Percentiles rank a stretch among this genome's conserved stretches.
Conservation (phyloP, 208 protist genomes). For the Naegleria fowleri region DNA sequence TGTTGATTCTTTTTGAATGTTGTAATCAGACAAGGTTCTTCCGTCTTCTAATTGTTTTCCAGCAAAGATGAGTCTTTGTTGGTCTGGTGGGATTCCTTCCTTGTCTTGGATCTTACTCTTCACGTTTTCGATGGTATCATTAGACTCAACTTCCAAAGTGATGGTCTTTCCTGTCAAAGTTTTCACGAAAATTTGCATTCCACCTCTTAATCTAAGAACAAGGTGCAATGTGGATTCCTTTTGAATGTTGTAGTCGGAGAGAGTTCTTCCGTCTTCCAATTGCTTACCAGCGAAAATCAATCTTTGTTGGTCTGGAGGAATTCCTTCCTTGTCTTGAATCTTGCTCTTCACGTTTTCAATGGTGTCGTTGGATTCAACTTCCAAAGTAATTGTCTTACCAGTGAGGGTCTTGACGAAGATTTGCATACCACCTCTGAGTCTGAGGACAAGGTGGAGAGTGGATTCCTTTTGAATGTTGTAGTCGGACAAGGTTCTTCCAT, state of each 20-base stretch:
- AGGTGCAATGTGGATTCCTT: slow-evolving; percentile 84
- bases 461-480: slow-evolving; percentile 41
- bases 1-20: slow-evolving; percentile 85
- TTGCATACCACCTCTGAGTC: slow-evolving; percentile 35
- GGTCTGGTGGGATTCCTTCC: slow-evolving; percentile 41
- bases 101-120: slow-evolving; percentile 31
- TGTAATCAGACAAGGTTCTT: slow-evolving; percentile 75
- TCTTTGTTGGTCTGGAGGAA: slow-evolving; percentile 49
- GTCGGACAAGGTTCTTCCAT: slow-evolving; percentile 39
- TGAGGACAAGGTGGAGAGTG: slow-evolving; percentile 39
- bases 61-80: slow-evolving; percentile 70
- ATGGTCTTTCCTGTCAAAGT: slow-evolving; percentile 45
- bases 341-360: slow-evolving; percentile 38
- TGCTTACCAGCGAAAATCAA: slow-evolving; percentile 82
- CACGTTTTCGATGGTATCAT: slow-evolving; percentile 33
- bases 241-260: slow-evolving; percentile 80
- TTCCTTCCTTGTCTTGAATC: slow-evolving; percentile 45
- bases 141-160: slow-evolving; percentile 35
- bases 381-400: slow-evolving; percentile 41
- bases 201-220: slow-evolving; percentile 71
- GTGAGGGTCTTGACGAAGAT: slow-evolving; percentile 46
- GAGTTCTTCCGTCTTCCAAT: slow-evolving; percentile 74
- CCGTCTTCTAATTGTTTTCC: slow-evolving; percentile 82
- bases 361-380: slow-evolving; percentile 36
- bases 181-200: slow-evolving; percentile 62